These are phyloP conservation scores for Piper longum DNA, from an alignment of 164 flowering plant genomes.

Conservation along the genomic window DNA sequence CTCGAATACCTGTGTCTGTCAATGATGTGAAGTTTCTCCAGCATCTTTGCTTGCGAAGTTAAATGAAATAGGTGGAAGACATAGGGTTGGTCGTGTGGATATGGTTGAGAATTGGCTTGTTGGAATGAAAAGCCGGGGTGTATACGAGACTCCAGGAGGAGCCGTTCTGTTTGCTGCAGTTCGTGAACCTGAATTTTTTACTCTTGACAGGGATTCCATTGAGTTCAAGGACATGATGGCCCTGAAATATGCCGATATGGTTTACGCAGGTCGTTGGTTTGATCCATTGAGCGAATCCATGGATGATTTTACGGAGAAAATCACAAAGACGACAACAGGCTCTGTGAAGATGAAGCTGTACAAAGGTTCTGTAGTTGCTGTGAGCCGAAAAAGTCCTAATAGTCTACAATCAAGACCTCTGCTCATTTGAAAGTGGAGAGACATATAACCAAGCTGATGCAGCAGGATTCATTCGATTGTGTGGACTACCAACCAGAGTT, in stretches of 20 bases:
- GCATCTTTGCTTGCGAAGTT: conserved; percentile 64
- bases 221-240: conserved; percentile 70
- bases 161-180: conserved; percentile 71
- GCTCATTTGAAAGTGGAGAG: conserved; percentile 71
- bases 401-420: conserved; percentile 85
- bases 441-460: conserved; percentile 93
- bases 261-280: conserved; percentile 95
- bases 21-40: conserved; percentile 67
- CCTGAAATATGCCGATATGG: conserved; percentile 86
- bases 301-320: conserved; percentile 85
- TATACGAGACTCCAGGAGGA: conserved; percentile 96
- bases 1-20: conserved; percentile 70
- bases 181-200: conserved; percentile 74
- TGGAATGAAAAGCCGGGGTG: conserved; percentile 97
- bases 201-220: conserved; percentile 80
- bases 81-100: conserved; percentile 84
- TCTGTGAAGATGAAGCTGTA: conserved; percentile 73
- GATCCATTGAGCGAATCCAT: conserved; percentile 81
- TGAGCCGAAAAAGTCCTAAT: conserved; percentile 47
- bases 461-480: conserved; percentile 79
- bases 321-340: conserved; percentile 65
- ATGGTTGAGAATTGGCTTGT: conserved; percentile 86
- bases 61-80: conserved; percentile 75
- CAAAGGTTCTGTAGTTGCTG: conserved; percentile 67
- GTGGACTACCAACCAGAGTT: conserved; percentile 82